Evolutionary conservation across 371 early-diverging fungal species (phyloP), one percentile per base, ranked within the genome.

Genomic region (Conidiobolus incongruus): DNA sequence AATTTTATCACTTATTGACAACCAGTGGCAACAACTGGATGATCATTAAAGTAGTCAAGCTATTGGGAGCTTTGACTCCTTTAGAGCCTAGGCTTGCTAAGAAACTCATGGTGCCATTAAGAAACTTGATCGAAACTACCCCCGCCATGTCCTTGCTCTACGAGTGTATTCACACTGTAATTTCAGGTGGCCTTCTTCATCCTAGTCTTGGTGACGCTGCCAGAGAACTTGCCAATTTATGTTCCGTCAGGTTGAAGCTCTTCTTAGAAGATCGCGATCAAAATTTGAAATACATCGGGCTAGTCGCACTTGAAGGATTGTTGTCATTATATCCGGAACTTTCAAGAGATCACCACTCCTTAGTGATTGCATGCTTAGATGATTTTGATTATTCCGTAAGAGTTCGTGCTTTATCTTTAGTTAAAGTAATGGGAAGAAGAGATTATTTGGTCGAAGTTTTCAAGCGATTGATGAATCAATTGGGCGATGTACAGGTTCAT

Each of bases 1-100:
- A 86, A 35, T 64, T 95, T 2, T 95, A 83, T 56, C 77, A 73
- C 6, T 62, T 93, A 35, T 54, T 95, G 45, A 90, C 82, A 0
- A 75, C 79, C 11, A 79, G 85, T 5, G 62, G 70, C 11, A 93
- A 92, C 57, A 92, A 91, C 59, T 95, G 94, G 96, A 90, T 92
- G 83, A 67, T 90, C 20, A 93, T 95, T 60, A 95, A 95, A 52
- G 82, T 93, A 21, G 84, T 92, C 48, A 95, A 95, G 58, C 60
- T 95, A 62, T 93, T 95, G 68, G 88, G 87, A 1, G 71, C 80
- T 2, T 63, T 95, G 49, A 77, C 88, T 4, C 90, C 92, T 5
- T 61, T 80, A 3, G 96, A 95, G 53, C 94, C 96, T 11, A 72
- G 96, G 19, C 58, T 95, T 47, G 75, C 80, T 33, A 82, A 82